Evolutionary conservation across 2,329 filamentous ascomycete genomes (phyloP), one percentile per base, ranked within the genome.

Genomic region (Zasmidium cellare): DNA sequence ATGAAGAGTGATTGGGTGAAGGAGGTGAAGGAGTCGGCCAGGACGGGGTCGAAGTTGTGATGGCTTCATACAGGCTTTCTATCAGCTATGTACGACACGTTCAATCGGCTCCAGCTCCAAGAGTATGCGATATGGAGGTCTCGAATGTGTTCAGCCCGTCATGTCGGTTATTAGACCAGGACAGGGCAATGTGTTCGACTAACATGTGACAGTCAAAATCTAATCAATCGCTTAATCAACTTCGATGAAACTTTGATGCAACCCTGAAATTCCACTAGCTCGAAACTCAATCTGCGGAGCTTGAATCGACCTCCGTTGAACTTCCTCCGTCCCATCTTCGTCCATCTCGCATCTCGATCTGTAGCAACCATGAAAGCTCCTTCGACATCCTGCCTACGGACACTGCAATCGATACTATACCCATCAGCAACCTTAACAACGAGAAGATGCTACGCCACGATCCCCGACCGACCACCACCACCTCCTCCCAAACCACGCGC

Each of bases 301-400:
- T 41, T 41, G 7, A n/a, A 41, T 7, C 35, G 35, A 41, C 35
- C 35, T 41, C 35, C 35, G 35, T 18, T 9, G 35, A 41, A 41
- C 35, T 41, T 41, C 35, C 16, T 16, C 7, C 35, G 16, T 9
- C 35, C 3, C 35, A 41, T 16, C 16, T 18, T n/a, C 35, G 7
- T n/a, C 23, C 19, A 41, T 14, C 3, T 41, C 14, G 5, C 12
- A 16, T 41, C 7, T n/a, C n/a, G 5, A 9, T 16, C 16, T 14
- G n/a, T 18, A 14, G 14, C 7, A 14, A 57, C 38, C 51, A 76
- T 71, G 65, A 69, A 68, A 56, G 66, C 68, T 6, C 71, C 71
- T 6, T 72, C 71, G 24, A 49, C 64, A 11, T 59, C 62, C 2
- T 62, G 67, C 48, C 62, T 73, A 3, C 66, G 65, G 44, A 64